Conservation (phyloP, 768 basidiomycete genomes). For the Kwoniella shandongensis region DNA sequence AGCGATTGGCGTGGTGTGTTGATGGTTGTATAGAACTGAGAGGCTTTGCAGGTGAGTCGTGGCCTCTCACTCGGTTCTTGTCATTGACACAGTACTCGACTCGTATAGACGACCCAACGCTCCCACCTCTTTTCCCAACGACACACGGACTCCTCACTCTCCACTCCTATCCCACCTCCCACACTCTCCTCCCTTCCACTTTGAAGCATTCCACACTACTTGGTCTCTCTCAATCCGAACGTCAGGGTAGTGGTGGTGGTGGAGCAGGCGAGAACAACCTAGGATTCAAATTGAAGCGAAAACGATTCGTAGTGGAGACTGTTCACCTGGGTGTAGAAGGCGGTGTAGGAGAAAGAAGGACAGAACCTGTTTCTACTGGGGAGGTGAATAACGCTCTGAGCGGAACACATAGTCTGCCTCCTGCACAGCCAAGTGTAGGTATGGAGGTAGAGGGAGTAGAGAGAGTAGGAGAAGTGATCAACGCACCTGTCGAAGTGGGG, state of each 20-base stretch:
- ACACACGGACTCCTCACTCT: slow-evolving; percentile 84
- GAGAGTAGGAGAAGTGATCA: not conserved
- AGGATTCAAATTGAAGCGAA: slow-evolving; percentile 87
- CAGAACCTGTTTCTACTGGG: slow-evolving; percentile 37
- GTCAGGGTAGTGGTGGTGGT: slow-evolving; percentile 57
- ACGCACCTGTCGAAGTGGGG: not conserved
- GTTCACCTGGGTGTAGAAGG: slow-evolving; percentile 62
- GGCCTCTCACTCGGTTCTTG: not conserved
- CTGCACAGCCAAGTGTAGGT: not conserved
- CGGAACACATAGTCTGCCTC: not conserved
- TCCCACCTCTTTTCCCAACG: slow-evolving; percentile 71
- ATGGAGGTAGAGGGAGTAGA: slow-evolving; percentile 6
- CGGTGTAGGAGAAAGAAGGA: slow-evolving; percentile 52
- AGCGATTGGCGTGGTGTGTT: slow-evolving; percentile 74
- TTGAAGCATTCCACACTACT: slow-evolving; percentile 80
- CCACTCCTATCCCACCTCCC: slow-evolving; percentile 71
- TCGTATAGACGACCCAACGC: slow-evolving; percentile 72
- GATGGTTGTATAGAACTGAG: slow-evolving; percentile 73
- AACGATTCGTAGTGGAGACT: slow-evolving; percentile 84
- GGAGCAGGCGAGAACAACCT: slow-evolving; percentile 90
- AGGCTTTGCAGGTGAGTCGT: slow-evolving; percentile 72
- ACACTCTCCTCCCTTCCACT: slow-evolving; percentile 72
- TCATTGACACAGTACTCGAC: not conserved
- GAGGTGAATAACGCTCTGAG: slow-evolving; percentile 7
- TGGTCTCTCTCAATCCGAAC: slow-evolving; percentile 61